A percentile compares a stretch with the other conserved stretches of the same genome.
Conservation (phyloP, 108 stramenopile genomes). For the Mediolabrus comicus region DNA sequence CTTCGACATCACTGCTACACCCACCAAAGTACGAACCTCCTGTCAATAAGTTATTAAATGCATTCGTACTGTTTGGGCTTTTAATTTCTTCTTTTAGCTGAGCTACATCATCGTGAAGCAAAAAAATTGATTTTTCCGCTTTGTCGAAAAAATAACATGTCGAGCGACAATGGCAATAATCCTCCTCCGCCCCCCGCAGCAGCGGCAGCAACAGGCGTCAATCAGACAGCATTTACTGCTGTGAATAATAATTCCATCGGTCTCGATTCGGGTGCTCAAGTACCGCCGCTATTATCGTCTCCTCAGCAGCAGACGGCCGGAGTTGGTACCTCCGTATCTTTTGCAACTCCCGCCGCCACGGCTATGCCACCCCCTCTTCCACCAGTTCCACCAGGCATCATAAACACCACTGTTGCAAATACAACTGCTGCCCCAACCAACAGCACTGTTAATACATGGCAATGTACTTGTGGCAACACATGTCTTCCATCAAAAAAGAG, state of each 20-base stretch:
- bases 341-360: neutral
- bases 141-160: neutral
- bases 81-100: neutral
- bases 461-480: neutral
- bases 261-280: neutral
- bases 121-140: neutral
- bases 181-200: neutral
- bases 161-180: neutral
- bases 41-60: neutral
- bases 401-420: neutral
- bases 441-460: neutral
- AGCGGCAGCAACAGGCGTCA: neutral
- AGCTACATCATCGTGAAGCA: neutral
- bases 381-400: neutral
- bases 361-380: neutral
- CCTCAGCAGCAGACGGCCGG: neutral
- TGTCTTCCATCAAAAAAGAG: neutral
- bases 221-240: neutral
- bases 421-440: neutral
- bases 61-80: neutral
- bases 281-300: neutral
- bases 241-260: neutral
- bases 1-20: neutral
- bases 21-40: neutral
- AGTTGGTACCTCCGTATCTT: neutral